A percentile compares a stretch with the other conserved stretches of the same genome.
Evolutionary conservation across 441 rosid species (phyloP).

Genomic region (Gossypium davidsonii): DNA sequence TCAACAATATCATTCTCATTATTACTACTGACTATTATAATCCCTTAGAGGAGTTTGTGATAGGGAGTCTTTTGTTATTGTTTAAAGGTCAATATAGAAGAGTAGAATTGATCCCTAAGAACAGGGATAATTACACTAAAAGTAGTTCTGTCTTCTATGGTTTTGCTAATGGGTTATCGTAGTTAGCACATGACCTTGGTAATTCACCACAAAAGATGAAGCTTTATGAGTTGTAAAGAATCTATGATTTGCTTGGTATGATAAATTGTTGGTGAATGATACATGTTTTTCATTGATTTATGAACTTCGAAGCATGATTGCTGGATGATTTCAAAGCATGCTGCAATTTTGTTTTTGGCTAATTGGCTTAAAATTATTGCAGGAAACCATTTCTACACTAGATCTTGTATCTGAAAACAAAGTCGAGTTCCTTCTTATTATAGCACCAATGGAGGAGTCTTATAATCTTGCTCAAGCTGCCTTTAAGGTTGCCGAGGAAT

Average conservation of each 20-base stretch:
- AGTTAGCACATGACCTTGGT: background rate
- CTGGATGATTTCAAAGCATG: background rate
- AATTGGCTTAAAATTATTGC: constrained; percentile 1
- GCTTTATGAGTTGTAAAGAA: background rate
- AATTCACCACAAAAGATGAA: background rate
- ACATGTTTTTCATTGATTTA: background rate
- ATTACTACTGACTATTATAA: background rate
- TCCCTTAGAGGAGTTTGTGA: background rate
- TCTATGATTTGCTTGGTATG: background rate
- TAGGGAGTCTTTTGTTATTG: background rate
- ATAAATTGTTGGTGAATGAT: background rate
- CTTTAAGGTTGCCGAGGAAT: constrained; percentile 39
- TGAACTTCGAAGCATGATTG: background rate
- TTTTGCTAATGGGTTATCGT: background rate
- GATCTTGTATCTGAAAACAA: constrained; percentile 59
- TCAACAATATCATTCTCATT: background rate
- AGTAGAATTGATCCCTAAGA: background rate
- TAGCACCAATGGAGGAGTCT: constrained; percentile 57
- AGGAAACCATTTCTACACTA: constrained; percentile 55
- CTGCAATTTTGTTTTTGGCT: background rate
- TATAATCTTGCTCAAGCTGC: constrained; percentile 46
- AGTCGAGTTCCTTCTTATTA: constrained; percentile 75
- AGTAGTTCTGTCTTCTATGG: background rate
- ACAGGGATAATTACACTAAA: background rate
- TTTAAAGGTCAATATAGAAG: background rate